Percentiles rank a stretch among this genome's conserved stretches.
These are phyloP conservation scores for Fusarium paranaense DNA, from an alignment of 2,329 filamentous ascomycete genomes.

Conservation along the genomic window DNA sequence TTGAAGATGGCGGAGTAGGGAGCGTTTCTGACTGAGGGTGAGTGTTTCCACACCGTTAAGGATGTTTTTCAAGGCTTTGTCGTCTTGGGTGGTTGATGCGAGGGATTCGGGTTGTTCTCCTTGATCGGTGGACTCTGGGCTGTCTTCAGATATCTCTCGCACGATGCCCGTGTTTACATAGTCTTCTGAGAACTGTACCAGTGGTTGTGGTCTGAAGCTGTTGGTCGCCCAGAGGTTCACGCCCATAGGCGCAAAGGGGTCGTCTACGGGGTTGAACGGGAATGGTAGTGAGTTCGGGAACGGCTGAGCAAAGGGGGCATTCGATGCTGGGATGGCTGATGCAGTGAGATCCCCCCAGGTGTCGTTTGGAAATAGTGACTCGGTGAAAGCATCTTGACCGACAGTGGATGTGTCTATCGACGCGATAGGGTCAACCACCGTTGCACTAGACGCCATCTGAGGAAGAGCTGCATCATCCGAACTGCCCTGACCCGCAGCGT, in stretches of 20 bases:
- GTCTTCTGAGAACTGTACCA: not conserved
- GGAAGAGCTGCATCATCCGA: not conserved
- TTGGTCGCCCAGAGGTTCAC: conserved; percentile 5
- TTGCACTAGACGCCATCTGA: not conserved
- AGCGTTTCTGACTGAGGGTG: conserved; percentile 33
- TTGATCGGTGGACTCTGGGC: not conserved
- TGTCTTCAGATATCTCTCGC: conserved; percentile 18
- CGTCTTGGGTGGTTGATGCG: not conserved
- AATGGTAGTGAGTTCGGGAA: not conserved
- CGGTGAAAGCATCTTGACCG: not conserved
- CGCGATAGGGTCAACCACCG: not conserved
- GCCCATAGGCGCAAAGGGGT: not conserved
- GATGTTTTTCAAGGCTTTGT: conserved; percentile 20
- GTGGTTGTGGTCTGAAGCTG: not conserved
- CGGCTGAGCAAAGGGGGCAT: not conserved
- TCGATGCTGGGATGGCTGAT: not conserved
- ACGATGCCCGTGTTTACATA: not conserved
- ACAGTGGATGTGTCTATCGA: not conserved
- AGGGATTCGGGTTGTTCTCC: not conserved
- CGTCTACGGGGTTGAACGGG: not conserved
- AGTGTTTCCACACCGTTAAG: conserved; percentile 31
- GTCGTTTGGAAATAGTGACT: not conserved
- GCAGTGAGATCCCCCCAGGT: not conserved
- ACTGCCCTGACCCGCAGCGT: not conserved
- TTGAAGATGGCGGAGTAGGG: conserved; percentile 37